Evolutionary conservation across 2,329 filamentous ascomycete species (phyloP), one percentile per base, ranked within the genome.

Genomic region (Chaetomium sp.): DNA sequence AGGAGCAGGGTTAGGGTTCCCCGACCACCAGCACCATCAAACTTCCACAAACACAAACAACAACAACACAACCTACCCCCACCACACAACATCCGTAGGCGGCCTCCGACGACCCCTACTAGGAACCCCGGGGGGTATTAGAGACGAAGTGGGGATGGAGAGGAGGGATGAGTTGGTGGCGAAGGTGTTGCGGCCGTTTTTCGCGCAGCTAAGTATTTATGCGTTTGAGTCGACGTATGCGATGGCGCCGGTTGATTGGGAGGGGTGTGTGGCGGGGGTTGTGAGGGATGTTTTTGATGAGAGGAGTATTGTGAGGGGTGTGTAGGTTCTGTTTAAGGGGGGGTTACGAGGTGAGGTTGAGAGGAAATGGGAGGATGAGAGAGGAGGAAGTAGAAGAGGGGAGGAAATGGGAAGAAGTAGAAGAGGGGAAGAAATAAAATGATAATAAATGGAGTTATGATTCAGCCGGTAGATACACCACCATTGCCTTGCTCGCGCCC

Each of bases 161-260:
- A 76, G 79, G 60, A 81, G 77, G 64, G 82, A 86, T 52, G 83
- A 86, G 69, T 72, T 97, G 56, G 81, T 94, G 5, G 84, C 84
- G 56, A 87, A 87, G 67, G 81, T 96, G 10, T 72, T 97, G 59
- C 79, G 88, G 62, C 92, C 92, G 0, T 97, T 96, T 72, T 90
- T 97, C 67, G 87, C 87, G 11, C 88, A 95, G 68, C 74, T 99
- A 61, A 96, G 91, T 68, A 96, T 99, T 66, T 89, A 86, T 69
- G 87, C 89, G 0, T 99, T 96, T 72, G 94, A 99, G 74, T 88
- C 86, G 59, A 92, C 88, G 54, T 99, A 99, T 70, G 84, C 87
- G 12, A 91, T 96, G 84, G 85, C 84, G 38, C 70, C 71, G 43
- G 72, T 87, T 33, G 89, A 95, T 69, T 68, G 78, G 64, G 80